These are phyloP conservation scores for Pogostemon cablin DNA, from an alignment of 257 asterid genomes.

Conservation along the genomic window DNA sequence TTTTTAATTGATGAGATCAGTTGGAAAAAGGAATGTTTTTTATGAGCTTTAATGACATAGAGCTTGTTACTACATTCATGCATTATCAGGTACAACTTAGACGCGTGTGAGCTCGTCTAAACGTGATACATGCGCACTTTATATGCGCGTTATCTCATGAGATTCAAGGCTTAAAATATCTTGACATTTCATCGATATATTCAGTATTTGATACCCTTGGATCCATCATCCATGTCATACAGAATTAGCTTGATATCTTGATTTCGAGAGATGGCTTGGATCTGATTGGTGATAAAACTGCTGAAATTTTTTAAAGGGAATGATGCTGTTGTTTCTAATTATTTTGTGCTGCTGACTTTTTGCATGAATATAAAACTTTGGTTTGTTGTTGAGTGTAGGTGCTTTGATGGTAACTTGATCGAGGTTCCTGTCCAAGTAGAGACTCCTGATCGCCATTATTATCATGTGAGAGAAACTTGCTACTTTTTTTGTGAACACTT, in stretches of 20 bases:
- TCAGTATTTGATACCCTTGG: too few relatives aligned
- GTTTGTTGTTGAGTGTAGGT: conserved; percentile 44
- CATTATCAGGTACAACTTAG: background rate
- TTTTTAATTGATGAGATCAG: background rate
- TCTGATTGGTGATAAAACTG: background rate
- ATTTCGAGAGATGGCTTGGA: too few relatives aligned
- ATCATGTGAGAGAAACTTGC: conserved; percentile 51
- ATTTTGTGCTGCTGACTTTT: background rate
- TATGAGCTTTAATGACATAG: background rate
- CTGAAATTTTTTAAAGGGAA: background rate
- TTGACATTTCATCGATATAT: too few relatives aligned
- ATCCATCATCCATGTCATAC: background rate
- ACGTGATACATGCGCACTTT: too few relatives aligned
- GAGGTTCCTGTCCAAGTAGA: conserved; percentile 87
- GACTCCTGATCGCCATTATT: conserved; percentile 78
- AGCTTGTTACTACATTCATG: background rate
- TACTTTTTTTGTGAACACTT: background rate
- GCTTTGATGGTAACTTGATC: conserved; percentile 66
- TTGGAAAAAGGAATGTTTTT: background rate
- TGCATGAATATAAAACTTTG: conserved; percentile 14
- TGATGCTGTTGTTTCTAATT: conserved; percentile 11
- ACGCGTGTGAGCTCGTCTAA: too few relatives aligned
- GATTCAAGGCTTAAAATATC: too few relatives aligned
- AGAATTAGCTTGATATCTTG: background rate
- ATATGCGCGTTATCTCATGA: too few relatives aligned